Conservation (phyloP, 441 rosid species). For the Pelargonium fulgidum region DNA sequence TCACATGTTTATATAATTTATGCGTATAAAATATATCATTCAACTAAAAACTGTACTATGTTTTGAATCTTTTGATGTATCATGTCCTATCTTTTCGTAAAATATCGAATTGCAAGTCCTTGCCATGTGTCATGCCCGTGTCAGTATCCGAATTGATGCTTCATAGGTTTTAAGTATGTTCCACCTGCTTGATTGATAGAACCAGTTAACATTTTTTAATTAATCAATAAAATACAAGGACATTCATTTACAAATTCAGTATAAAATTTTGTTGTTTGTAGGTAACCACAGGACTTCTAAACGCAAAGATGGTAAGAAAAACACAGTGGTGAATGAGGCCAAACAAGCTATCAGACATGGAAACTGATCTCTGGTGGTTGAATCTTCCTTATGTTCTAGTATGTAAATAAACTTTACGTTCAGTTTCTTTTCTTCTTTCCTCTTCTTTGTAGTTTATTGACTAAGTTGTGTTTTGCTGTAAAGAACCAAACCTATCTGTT, state of each 20-base stretch:
- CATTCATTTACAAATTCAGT: slow-evolving; percentile 10
- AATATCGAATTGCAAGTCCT: too few relatives aligned
- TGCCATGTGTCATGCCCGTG: too few relatives aligned
- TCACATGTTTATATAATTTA: too few relatives aligned
- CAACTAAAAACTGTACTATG: too few relatives aligned
- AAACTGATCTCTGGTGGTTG: slow-evolving; percentile 56
- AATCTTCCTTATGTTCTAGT: slow-evolving; percentile 71
- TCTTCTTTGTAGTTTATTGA: not conserved
- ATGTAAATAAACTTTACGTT: slow-evolving; percentile 23
- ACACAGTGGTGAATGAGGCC: slow-evolving; percentile 17
- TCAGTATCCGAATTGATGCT: too few relatives aligned
- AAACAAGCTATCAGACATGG: slow-evolving; percentile 28
- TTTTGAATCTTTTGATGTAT: too few relatives aligned
- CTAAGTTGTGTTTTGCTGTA: not conserved
- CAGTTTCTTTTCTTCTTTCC: not conserved
- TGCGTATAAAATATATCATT: too few relatives aligned
- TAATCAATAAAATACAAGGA: slow-evolving; percentile 21
- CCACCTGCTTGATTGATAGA: too few relatives aligned
- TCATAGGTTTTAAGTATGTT: too few relatives aligned
- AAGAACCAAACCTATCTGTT: too few relatives aligned
- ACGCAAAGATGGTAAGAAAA: slow-evolving; percentile 24
- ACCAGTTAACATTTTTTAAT: too few relatives aligned
- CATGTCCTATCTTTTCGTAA: too few relatives aligned
- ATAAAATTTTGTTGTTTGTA: slow-evolving; percentile 20
- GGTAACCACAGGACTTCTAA: slow-evolving; percentile 25